Evolutionary conservation across 805 yeast species (phyloP).

Genomic region (Spathaspora boniae): DNA sequence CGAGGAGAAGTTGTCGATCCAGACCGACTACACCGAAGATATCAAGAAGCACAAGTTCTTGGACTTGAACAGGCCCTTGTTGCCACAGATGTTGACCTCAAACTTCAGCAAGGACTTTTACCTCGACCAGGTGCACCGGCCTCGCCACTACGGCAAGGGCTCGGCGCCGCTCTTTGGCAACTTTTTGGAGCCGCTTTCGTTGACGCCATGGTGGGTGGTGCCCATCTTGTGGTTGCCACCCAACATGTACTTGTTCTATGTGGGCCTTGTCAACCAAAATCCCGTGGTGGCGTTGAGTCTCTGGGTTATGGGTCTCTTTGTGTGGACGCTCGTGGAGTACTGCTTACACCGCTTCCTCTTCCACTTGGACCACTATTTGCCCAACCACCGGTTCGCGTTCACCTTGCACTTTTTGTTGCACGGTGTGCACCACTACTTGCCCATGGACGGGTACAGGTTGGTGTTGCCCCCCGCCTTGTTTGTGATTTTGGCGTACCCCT

Average conservation of each 20-base stretch:
- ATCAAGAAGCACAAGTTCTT: slow-evolving; percentile 75
- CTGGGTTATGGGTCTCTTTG: slow-evolving; percentile 77
- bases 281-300: slow-evolving; percentile 47
- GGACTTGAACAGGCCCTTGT: slow-evolving; percentile 78
- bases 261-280: slow-evolving; percentile 54
- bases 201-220: slow-evolving; percentile 93
- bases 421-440: slow-evolving; percentile 95
- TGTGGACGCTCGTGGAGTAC: slow-evolving; percentile 94
- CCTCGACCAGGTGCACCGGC: slow-evolving; percentile 94
- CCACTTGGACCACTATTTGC: slow-evolving; percentile 86
- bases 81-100: slow-evolving; percentile 74
- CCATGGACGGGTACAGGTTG: slow-evolving; percentile 90
- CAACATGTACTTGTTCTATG: slow-evolving; percentile 57
- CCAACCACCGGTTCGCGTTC: slow-evolving; percentile 71
- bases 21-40: slow-evolving; percentile 76
- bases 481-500: slow-evolving; percentile 67
- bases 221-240: slow-evolving; percentile 87
- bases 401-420: slow-evolving; percentile 87
- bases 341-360: slow-evolving; percentile 84
- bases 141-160: slow-evolving; percentile 96
- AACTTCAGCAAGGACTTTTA: slow-evolving; percentile 84
- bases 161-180: slow-evolving; percentile 96
- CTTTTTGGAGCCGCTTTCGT: slow-evolving; percentile 84
- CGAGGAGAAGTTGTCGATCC: slow-evolving; percentile 67
- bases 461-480: slow-evolving; percentile 96